These are phyloP conservation scores for Euptelea pleiosperma DNA, from an alignment of 164 flowering plant genomes.

Conservation along the genomic window DNA sequence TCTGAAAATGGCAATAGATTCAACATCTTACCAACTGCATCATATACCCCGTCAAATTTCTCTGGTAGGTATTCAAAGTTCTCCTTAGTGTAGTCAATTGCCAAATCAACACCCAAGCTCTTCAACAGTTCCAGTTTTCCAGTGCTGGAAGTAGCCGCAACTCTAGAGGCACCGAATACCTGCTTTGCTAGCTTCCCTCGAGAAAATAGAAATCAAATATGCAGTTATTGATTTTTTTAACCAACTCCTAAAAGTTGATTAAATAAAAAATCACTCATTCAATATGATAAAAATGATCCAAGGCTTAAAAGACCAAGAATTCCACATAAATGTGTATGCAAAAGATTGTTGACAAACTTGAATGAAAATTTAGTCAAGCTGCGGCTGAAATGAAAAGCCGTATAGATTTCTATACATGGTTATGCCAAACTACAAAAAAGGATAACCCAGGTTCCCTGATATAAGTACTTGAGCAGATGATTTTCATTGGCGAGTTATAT, in stretches of 20 bases:
- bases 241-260: neutral
- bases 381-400: too few species aligned
- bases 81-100: constrained; percentile 87
- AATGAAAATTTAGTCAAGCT: too few species aligned
- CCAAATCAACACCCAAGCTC: constrained; percentile 85
- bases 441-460: too few species aligned
- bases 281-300: too few species aligned
- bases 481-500: too few species aligned
- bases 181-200: constrained; percentile 79
- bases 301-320: too few species aligned
- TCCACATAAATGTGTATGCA: too few species aligned
- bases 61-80: constrained; percentile 84
- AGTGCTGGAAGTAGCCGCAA: constrained; percentile 89
- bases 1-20: neutral
- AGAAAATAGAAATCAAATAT: neutral
- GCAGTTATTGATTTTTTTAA: neutral
- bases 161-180: constrained; percentile 85
- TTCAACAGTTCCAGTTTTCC: constrained; percentile 70
- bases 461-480: too few species aligned
- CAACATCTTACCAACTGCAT: constrained; percentile 73
- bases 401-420: too few species aligned
- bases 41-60: constrained; percentile 83
- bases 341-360: too few species aligned
- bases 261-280: neutral
- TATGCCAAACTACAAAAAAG: too few species aligned